Base-by-base conservation (phyloP, 176 grass and related monocot genomes). In the Carex scoparia region DNA sequence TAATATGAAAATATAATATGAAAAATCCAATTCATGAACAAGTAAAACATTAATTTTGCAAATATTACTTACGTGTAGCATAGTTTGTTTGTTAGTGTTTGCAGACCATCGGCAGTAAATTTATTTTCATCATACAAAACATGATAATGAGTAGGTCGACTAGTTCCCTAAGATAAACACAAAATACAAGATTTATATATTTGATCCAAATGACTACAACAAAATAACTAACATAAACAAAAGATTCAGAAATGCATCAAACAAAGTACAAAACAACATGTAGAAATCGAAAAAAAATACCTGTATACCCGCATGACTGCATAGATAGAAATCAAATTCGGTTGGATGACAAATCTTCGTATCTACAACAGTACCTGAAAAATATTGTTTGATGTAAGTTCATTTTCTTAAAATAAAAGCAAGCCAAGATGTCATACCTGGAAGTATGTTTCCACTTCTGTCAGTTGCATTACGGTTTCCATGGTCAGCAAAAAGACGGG, bases 261-360 rank as follows among this genome's bases (percentile, higher is more conserved):
- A 60, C 2, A n/a, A 58, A 35, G 49, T 10, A 61, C n/a, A 64
- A 1, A 10, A 28, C 33, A 35, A 35, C 19, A 65, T 16, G 16
- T 1, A 79, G 42, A 33, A 40, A 18, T 1, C 33, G 33, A 35
- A 28, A 35, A 14, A 56, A 3, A 79, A 23, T 85, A 97, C 95
- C 89, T 94, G 87, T 42, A 94, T 97, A 53, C 92, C 95, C 84
- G 95, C 92, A 93, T 97, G 95, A 44, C 92, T 97, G 61, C 95
- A 97, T 9, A 97, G 84, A 84, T 93, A 94, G 81, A 97, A 97
- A 65, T 97, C 89, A 80, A 97, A 97, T 70, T 97, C 90, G 0
- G 84, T 94, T 9, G 95, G 94, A 87, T 97, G 92, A 65, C 94
- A 97, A 77, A 97, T 97, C 44, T 61, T 56, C 59, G 79, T 90